These are phyloP conservation scores for Eruca vesicaria DNA, from an alignment of 441 rosid genomes.

Conservation along the genomic window DNA sequence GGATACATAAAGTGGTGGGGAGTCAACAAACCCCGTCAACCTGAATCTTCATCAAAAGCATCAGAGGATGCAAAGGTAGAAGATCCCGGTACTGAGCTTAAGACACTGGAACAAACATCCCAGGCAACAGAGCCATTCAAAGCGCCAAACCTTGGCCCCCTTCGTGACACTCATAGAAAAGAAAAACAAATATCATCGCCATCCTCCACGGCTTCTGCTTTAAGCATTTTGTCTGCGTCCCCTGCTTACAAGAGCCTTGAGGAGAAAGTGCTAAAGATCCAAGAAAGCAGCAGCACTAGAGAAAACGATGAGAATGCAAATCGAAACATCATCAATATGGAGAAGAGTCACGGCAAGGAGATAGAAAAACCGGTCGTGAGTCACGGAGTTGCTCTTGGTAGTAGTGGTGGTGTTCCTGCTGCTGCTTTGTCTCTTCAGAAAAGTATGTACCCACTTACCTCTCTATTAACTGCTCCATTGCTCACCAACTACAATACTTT, in stretches of 20 bases:
- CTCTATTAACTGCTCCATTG: conserved; percentile 85
- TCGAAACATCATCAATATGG: conserved; percentile 64
- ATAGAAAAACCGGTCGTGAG: conserved; percentile 55
- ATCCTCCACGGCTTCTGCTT: conserved; percentile 48
- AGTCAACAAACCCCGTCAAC: conserved; percentile 62
- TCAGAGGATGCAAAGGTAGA: too few species aligned
- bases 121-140: conserved; percentile 81
- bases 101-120: conserved; percentile 61
- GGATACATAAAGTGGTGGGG: conserved; percentile 96
- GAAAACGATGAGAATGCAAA: conserved; percentile 87
- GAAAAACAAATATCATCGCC: conserved; percentile 44
- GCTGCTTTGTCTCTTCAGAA: conserved; percentile 74
- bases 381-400: conserved; percentile 60
- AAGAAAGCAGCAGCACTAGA: conserved; percentile 44
- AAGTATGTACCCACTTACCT: conserved; percentile 68
- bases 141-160: conserved; percentile 72
- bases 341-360: conserved; percentile 70
- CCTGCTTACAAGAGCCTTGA: conserved; percentile 73
- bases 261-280: conserved; percentile 71
- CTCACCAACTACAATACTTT: conserved; percentile 65
- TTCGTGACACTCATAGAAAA: conserved; percentile 45
- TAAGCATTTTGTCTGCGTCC: conserved; percentile 80
- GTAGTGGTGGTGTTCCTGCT: conserved; percentile 23
- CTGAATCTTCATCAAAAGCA: too few species aligned
- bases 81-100: conserved; percentile 73